These are phyloP conservation scores for Russula emetica DNA, from an alignment of 768 basidiomycete genomes.

Conservation along the genomic window DNA sequence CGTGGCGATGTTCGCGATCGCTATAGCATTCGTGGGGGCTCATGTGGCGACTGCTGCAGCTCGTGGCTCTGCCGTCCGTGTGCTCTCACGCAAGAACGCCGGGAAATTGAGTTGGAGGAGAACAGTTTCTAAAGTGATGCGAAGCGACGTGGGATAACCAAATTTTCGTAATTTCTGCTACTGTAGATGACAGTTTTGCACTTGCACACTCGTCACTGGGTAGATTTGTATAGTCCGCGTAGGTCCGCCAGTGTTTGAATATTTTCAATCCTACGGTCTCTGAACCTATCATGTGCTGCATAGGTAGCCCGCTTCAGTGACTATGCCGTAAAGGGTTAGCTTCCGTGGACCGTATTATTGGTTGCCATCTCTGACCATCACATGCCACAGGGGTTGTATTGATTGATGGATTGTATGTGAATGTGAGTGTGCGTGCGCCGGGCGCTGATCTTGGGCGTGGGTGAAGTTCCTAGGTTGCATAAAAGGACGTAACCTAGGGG, in stretches of 20 bases:
- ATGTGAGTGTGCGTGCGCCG: neutral
- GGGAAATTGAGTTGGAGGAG: constrained; percentile 48
- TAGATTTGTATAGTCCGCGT: neutral
- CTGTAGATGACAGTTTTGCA: neutral
- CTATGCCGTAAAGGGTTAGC: no score
- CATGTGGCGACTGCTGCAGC: constrained; percentile 40
- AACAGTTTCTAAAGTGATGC: constrained; percentile 30
- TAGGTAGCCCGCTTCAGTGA: no score
- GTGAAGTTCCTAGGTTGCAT: neutral
- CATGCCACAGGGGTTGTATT: neutral
- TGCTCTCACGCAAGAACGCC: constrained; percentile 45
- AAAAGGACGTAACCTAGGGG: neutral
- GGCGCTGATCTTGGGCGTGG: neutral
- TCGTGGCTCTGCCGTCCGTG: constrained; percentile 46
- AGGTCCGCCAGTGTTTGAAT: neutral
- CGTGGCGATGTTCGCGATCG: constrained; percentile 41
- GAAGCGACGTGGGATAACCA: neutral
- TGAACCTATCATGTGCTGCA: no score
- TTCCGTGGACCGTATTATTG: no score
- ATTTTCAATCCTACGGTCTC: no score
- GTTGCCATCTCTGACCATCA: no score
- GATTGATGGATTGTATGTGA: neutral
- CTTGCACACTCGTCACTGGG: neutral
- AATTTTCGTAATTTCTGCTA: neutral
- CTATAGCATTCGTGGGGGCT: constrained; percentile 45